Percentiles rank a stretch among this genome's conserved stretches.
phyloP scores from a whole-genome alignment of 176 grass and related monocot genomes.

The Lolium perenne region DNA sequence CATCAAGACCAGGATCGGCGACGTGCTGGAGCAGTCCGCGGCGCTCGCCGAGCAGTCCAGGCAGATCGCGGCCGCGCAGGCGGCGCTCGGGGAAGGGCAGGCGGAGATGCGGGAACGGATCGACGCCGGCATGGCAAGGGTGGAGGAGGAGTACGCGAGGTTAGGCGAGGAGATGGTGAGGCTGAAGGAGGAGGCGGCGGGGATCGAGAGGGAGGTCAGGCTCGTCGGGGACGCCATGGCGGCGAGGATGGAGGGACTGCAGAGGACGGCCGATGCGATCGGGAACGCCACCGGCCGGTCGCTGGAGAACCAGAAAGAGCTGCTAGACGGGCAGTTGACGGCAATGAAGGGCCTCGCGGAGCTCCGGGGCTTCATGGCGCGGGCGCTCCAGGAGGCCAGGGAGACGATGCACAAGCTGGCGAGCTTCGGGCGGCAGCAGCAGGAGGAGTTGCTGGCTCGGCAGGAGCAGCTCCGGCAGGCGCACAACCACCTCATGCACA shows the following conservation, averaged over 20 bases:
- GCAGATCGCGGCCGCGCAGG: constrained; percentile 56
- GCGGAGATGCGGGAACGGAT: constrained; percentile 49
- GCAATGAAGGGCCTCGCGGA: constrained; percentile 46
- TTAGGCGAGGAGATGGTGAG: constrained; percentile 54
- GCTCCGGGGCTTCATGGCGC: constrained; percentile 49
- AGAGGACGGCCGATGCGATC: constrained; percentile 61
- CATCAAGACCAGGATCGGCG: constrained; percentile 39
- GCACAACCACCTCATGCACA: constrained; percentile 62
- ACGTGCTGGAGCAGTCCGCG: constrained; percentile 55
- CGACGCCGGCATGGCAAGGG: constrained; percentile 50
- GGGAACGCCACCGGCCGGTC: constrained; percentile 42
- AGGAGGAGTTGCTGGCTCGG: constrained; percentile 58
- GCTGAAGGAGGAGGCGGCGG: constrained; percentile 45
- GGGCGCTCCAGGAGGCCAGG: constrained; percentile 64
- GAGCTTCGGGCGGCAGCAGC: constrained; percentile 59
- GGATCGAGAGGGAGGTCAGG: constrained; percentile 58
- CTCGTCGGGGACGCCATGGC: constrained; percentile 54
- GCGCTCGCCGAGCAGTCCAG: constrained; percentile 50
- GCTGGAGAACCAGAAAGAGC: constrained; percentile 61
- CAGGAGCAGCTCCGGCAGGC: constrained; percentile 66
- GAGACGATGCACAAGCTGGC: constrained; percentile 60
- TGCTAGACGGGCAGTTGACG: constrained; percentile 53
- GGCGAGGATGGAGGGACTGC: constrained; percentile 58
- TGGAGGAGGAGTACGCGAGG: constrained; percentile 55
- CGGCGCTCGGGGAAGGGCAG: constrained; percentile 59